Conservation (phyloP, 768 basidiomycete species). For the Lentinula sp. region DNA sequence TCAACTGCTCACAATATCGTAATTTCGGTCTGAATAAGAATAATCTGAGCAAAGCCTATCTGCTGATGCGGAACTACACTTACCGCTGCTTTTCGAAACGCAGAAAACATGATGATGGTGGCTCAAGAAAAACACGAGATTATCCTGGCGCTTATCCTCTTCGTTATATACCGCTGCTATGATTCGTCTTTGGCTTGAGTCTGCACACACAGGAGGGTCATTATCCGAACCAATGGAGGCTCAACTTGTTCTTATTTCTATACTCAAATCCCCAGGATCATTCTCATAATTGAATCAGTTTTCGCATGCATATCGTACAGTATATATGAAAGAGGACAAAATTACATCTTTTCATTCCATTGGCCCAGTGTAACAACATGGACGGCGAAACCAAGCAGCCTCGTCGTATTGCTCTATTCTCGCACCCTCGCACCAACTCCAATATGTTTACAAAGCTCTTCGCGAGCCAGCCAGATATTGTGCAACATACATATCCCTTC, state of each 20-base stretch:
- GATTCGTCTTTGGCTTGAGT: not conserved
- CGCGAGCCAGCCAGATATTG: not conserved
- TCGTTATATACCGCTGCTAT: not conserved
- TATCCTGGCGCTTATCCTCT: not conserved
- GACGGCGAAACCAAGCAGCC: not conserved
- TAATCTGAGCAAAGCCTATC: not conserved
- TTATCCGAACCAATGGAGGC: not conserved
- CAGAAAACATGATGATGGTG: constrained; percentile 4
- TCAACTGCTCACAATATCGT: constrained; percentile 53
- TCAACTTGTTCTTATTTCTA: not conserved
- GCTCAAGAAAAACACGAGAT: not conserved
- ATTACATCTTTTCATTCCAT: not conserved
- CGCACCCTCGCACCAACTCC: constrained; percentile 1
- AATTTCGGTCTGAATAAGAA: constrained; percentile 39
- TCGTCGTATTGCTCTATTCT: not conserved
- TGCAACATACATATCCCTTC: not conserved
- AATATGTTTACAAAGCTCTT: constrained; percentile 1
- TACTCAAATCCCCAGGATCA: not conserved
- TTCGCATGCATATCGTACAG: too few species aligned
- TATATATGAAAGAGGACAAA: not conserved
- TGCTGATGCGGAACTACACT: not conserved
- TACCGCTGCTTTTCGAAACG: not conserved
- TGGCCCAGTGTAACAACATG: not conserved
- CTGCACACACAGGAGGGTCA: not conserved
- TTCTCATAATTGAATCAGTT: not conserved